phyloP scores from a whole-genome alignment of 2,329 filamentous ascomycete genomes.

The Biscogniauxia sp. region DNA sequence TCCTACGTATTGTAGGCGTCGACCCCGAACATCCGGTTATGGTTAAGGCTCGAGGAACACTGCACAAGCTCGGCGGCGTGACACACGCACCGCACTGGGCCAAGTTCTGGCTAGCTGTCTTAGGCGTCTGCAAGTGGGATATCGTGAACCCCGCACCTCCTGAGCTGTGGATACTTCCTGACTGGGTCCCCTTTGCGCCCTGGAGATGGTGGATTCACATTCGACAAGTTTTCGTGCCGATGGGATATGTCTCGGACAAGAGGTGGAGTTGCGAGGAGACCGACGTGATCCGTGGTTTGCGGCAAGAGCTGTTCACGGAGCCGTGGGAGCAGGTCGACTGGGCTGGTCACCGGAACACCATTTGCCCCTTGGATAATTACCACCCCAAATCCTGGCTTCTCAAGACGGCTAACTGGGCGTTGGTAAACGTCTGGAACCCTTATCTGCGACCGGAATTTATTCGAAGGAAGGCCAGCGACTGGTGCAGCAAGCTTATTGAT shows the following conservation, averaged over 20 bases:
- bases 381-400: constrained; percentile 87
- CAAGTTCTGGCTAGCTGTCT: constrained; percentile 90
- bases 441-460: constrained; percentile 68
- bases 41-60: constrained; percentile 75
- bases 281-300: constrained; percentile 67
- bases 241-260: constrained; percentile 87
- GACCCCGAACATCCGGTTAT: constrained; percentile 80
- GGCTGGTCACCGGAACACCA: constrained; percentile 74
- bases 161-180: constrained; percentile 88
- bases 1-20: constrained; percentile 77
- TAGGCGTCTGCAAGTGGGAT: constrained; percentile 85
- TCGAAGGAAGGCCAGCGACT: constrained; percentile 71
- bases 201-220: constrained; percentile 99
- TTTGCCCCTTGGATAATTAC: constrained; percentile 79
- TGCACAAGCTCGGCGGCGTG: constrained; percentile 85
- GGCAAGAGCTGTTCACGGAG: constrained; percentile 79
- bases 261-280: constrained; percentile 75
- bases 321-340: constrained; percentile 78
- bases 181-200: constrained; percentile 85
- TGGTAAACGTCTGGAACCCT: constrained; percentile 79
- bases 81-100: constrained; percentile 86
- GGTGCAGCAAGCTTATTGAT: constrained; percentile 78
- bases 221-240: constrained; percentile 90
- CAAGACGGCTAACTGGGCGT: constrained; percentile 72
- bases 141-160: constrained; percentile 92